phyloP scores from a whole-genome alignment of 1,284 basidiomycete species.

The Caloboletus firmus region DNA sequence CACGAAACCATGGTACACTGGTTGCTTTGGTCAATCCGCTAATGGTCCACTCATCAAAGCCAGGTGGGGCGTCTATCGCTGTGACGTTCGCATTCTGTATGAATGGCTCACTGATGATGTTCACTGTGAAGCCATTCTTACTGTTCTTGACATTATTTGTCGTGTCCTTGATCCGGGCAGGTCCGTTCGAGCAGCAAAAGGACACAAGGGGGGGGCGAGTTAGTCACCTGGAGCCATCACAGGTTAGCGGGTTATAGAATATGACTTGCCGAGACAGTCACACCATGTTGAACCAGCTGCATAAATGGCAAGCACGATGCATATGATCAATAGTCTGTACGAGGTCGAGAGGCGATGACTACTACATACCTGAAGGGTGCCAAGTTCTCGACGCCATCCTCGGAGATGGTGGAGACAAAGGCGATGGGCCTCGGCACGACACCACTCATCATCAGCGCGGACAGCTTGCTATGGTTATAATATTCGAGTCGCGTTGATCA shows the following conservation, averaged over 20 bases:
- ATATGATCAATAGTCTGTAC: constrained; percentile 1
- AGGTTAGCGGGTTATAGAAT: not conserved
- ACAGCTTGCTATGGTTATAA: constrained; percentile 30
- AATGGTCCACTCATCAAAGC: constrained; percentile 64
- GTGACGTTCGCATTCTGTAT: constrained; percentile 63
- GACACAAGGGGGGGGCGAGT: constrained; percentile 60
- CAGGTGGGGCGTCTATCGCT: constrained; percentile 56
- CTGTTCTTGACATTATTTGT: constrained; percentile 56
- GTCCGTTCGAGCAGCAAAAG: constrained; percentile 43
- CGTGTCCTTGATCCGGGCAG: constrained; percentile 53
- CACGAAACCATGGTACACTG: constrained; percentile 39
- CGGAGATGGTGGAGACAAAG: constrained; percentile 60
- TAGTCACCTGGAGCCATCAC: constrained; percentile 45
- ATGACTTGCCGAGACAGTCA: not conserved
- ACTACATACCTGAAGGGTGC: constrained; percentile 52
- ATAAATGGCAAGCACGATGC: constrained; percentile 3
- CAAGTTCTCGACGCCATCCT: constrained; percentile 56
- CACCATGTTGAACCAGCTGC: constrained; percentile 49
- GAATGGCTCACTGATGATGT: constrained; percentile 72
- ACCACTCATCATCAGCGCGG: constrained; percentile 56
- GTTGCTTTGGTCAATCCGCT: constrained; percentile 61
- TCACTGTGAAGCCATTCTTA: constrained; percentile 62
- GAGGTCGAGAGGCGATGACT: not conserved
- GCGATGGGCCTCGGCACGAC: constrained; percentile 68
- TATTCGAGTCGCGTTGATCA: not conserved